phyloP scores from a whole-genome alignment of 2,329 filamentous ascomycete genomes.

The Alternaria angustiovoidea region DNA sequence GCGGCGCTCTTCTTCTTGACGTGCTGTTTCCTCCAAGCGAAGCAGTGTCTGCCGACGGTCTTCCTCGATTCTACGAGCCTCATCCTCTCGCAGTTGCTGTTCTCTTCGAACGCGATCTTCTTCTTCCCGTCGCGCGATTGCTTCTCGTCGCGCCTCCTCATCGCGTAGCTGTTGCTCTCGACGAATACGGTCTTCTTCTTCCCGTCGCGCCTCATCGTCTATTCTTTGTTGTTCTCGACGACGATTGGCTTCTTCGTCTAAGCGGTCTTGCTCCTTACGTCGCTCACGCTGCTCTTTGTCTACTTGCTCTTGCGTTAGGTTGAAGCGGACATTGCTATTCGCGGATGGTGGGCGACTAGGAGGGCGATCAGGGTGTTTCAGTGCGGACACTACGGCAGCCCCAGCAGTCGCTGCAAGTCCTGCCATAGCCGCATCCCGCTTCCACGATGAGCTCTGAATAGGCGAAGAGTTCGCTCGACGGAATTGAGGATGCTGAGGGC shows the following conservation, averaged over 20 bases:
- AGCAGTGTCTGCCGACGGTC: conserved; percentile 9
- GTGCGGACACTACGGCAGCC: conserved; percentile 50
- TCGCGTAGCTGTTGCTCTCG: conserved; percentile 31
- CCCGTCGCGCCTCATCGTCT: conserved; percentile 33
- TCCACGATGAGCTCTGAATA: conserved; percentile 50
- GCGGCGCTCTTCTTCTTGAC: conserved; percentile 22
- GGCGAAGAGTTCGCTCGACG: conserved; percentile 60
- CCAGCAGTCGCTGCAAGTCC: conserved; percentile 55
- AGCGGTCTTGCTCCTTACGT: conserved; percentile 43
- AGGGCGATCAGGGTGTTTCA: conserved; percentile 21
- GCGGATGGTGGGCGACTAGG: conserved; percentile 36
- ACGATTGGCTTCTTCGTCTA: conserved; percentile 35
- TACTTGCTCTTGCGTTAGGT: conserved; percentile 64
- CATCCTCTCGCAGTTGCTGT: conserved; percentile 28
- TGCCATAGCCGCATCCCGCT: conserved; percentile 55
- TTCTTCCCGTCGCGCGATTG: conserved; percentile 36
- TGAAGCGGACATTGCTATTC: conserved; percentile 63
- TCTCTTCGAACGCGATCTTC: conserved; percentile 38
- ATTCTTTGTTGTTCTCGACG: conserved; percentile 29
- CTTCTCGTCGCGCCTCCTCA: conserved; percentile 29
- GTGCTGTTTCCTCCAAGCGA: conserved; percentile 9
- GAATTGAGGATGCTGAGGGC: conserved; percentile 33
- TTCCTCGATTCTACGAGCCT: conserved; percentile 12
- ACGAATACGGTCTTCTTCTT: conserved; percentile 36
- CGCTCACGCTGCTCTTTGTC: conserved; percentile 56